Evolutionary conservation across 2,329 filamentous ascomycete genomes (phyloP).

Genomic region (Pseudogymnoascus sp.): DNA sequence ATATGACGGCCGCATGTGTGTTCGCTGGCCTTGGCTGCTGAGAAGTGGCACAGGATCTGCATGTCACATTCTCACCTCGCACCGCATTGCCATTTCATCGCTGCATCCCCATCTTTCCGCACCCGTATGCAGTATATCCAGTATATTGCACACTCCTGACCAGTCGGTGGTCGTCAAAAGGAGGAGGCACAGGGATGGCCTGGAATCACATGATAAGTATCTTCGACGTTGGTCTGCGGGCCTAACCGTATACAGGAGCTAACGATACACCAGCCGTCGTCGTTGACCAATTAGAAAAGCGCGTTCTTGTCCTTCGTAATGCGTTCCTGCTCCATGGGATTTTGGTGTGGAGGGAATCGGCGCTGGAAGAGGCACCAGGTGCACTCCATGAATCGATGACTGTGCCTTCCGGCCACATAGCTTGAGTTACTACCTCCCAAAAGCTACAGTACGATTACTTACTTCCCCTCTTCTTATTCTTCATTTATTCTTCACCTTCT

Average conservation of each 20-base stretch:
- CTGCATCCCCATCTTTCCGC: not conserved
- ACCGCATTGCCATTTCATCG: not conserved
- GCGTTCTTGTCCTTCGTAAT: not conserved
- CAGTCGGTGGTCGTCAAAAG: not conserved
- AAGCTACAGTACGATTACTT: not conserved
- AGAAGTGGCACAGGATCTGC: not conserved
- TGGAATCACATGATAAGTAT: conserved; percentile 1
- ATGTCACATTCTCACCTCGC: not conserved
- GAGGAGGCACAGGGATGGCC: not conserved
- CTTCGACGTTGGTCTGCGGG: not conserved
- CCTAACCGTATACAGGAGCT: not conserved
- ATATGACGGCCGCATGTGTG: not conserved
- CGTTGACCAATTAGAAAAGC: not conserved
- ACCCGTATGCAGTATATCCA: not conserved
- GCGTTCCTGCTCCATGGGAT: not conserved
- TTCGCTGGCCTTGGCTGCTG: not conserved
- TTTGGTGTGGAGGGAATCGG: not conserved
- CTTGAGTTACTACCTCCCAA: not conserved
- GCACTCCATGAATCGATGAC: not conserved
- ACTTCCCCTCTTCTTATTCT: not conserved
- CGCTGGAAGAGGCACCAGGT: not conserved
- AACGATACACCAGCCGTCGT: not conserved
- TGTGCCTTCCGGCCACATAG: not conserved
- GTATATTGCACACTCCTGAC: not conserved
- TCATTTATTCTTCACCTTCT: not conserved